A percentile compares a stretch with the other conserved stretches of the same genome.
These are phyloP conservation scores for Pseudogymnoascus destructans DNA, from an alignment of 2,329 filamentous ascomycete genomes.

Conservation along the genomic window DNA sequence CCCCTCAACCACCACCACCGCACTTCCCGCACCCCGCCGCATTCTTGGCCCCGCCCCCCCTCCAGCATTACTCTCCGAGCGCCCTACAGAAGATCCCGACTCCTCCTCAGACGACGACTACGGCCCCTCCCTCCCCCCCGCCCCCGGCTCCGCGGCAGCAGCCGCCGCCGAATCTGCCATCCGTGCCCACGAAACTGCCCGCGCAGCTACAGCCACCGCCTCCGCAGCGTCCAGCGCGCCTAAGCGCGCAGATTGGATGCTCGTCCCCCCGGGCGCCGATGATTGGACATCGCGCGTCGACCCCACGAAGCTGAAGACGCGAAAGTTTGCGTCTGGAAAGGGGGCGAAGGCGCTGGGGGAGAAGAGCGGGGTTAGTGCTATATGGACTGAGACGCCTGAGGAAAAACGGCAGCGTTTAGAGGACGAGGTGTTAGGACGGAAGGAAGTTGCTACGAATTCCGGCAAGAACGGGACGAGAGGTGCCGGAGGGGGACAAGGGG, in stretches of 20 bases:
- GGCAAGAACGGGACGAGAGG: slow-evolving; percentile 11
- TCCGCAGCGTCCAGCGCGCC: slow-evolving; percentile 30
- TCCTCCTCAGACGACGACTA: slow-evolving; percentile 37
- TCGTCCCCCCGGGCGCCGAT: slow-evolving; percentile 48
- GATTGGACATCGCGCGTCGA: slow-evolving; percentile 52
- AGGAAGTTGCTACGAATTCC: slow-evolving; percentile 19
- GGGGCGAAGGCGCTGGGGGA: slow-evolving; percentile 34
- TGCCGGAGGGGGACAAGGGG: slow-evolving; percentile 17
- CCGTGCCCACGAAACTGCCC: not conserved
- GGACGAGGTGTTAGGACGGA: slow-evolving; percentile 68
- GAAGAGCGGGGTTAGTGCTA: slow-evolving; percentile 26
- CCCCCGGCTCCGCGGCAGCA: slow-evolving; percentile 24
- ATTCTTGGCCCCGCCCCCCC: slow-evolving; percentile 33
- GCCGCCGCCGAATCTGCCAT: not conserved
- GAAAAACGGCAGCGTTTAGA: slow-evolving; percentile 71
- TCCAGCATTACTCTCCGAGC: slow-evolving; percentile 30
- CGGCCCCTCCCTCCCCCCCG: slow-evolving; percentile 44
- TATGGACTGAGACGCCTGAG: slow-evolving; percentile 88
- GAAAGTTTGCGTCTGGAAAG: slow-evolving; percentile 68
- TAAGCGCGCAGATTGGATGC: slow-evolving; percentile 77
- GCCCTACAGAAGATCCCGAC: slow-evolving; percentile 16
- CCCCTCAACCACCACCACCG: not conserved
- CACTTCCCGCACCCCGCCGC: slow-evolving; percentile 19
- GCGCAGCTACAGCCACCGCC: slow-evolving; percentile 23
- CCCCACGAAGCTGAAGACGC: slow-evolving; percentile 68